phyloP scores from a whole-genome alignment of 1,284 basidiomycete species.

The Boletus sp. region DNA sequence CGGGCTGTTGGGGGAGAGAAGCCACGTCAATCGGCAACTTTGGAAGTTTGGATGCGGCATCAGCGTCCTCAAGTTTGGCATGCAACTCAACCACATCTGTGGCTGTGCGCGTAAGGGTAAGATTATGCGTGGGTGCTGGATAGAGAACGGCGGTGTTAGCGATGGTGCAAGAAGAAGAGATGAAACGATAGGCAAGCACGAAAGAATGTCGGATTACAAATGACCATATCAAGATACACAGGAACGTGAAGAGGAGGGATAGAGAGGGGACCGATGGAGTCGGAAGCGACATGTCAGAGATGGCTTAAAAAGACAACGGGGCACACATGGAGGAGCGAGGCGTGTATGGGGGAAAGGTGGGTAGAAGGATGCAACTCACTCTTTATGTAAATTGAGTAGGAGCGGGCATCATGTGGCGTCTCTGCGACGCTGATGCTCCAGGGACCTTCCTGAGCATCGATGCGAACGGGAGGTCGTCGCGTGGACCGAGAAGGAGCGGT shows the following conservation, averaged over 20 bases:
- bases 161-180: constrained; percentile 18
- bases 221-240: constrained; percentile 22
- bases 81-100: constrained; percentile 79
- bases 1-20: constrained; percentile 51
- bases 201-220: constrained; percentile 23
- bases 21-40: constrained; percentile 61
- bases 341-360: constrained; percentile 31
- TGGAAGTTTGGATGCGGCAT: constrained; percentile 59
- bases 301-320: constrained; percentile 30
- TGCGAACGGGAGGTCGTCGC: constrained; percentile 48
- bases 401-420: constrained; percentile 59
- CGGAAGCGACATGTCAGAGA: constrained; percentile 35
- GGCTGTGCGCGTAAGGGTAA: constrained; percentile 79
- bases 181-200: constrained; percentile 18
- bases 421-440: constrained; percentile 80
- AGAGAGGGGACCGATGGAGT: constrained; percentile 28
- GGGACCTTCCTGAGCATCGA: constrained; percentile 66
- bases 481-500: constrained; percentile 40
- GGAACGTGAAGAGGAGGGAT: constrained; percentile 22
- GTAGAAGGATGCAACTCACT: constrained; percentile 49
- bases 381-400: constrained; percentile 72
- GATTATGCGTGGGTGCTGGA: constrained; percentile 83
- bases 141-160: constrained; percentile 40
- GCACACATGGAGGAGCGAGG: constrained; percentile 26
- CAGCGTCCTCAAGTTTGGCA: constrained; percentile 64